Evolutionary conservation across 2,329 filamentous ascomycete genomes (phyloP).

Genomic region (Pseudodiploospora longispora): DNA sequence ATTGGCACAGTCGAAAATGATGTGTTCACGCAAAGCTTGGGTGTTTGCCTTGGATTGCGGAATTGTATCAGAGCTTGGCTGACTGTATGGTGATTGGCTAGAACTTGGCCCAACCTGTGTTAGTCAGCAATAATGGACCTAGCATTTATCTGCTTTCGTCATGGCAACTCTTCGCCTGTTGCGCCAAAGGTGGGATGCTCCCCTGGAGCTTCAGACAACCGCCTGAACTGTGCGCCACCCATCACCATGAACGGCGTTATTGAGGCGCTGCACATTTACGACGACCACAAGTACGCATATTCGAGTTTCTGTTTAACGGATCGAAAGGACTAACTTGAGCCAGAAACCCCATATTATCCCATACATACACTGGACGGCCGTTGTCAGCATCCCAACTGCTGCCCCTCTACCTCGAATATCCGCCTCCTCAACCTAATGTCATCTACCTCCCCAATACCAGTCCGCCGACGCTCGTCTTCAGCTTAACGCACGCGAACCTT

Average conservation of each 20-base stretch:
- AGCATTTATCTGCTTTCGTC: constrained; percentile 21
- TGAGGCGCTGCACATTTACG: constrained; percentile 93
- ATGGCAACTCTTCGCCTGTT: constrained; percentile 12
- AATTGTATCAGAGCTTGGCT: not conserved
- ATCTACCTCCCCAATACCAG: constrained; percentile 76
- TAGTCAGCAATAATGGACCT: constrained; percentile 5
- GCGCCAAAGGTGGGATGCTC: not conserved
- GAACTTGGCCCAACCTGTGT: not conserved
- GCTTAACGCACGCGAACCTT: constrained; percentile 76
- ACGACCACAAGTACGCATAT: constrained; percentile 74
- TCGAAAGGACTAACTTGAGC: constrained; percentile 11
- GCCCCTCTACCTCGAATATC: constrained; percentile 78
- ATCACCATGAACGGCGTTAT: constrained; percentile 73
- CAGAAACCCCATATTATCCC: constrained; percentile 78
- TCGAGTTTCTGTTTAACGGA: not conserved
- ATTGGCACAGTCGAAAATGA: not conserved
- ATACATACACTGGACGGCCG: constrained; percentile 78
- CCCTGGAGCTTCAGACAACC: constrained; percentile 4
- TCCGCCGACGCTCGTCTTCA: constrained; percentile 84
- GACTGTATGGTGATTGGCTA: not conserved
- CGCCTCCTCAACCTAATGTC: constrained; percentile 72
- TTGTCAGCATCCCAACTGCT: constrained; percentile 69
- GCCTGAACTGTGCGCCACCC: constrained; percentile 15
- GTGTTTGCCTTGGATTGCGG: constrained; percentile 4
- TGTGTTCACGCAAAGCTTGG: not conserved